Base-by-base conservation (phyloP, 1,284 basidiomycete genomes). In the Malassezia nana region DNA sequence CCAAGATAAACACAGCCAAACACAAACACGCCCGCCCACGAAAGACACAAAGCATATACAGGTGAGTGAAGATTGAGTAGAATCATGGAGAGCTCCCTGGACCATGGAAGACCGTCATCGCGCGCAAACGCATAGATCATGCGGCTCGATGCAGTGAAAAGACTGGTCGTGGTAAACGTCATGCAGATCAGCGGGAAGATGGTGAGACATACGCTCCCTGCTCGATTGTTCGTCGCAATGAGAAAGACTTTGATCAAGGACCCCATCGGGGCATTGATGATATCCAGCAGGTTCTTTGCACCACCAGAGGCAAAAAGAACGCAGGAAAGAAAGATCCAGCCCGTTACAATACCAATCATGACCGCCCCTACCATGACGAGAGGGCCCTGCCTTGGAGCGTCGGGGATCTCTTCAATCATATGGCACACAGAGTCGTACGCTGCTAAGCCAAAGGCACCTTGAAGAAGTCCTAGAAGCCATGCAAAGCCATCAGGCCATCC, bases 91-190 rank as follows among this genome's bases (percentile, higher is more conserved):
- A 84, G 82, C 44, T 78, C 66, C 2, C 51, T 44, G 24, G 80
- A 79, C 62, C 83, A 80, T 1, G 83, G 83, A 1, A 85, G 78
- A 7, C 82, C 84, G 49, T 78, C 76, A 74, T 86, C 85, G 1
- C 83, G 78, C 0, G 84, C 83, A 60, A 86, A 85, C 31, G 81
- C 81, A 76, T 82, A 83, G 1, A 81, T 81, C 65, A 83, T 82
- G 16, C 84, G 79, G 1, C 82, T 84, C 10, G 81, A 79, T 2
- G 81, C 82, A 44, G 82, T 58, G 3, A 65, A 46, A 15, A 66
- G 46, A 1, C 56, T 61, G 2, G 58, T 57, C 1, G 59, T 64
- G 6, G 69, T 64, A 16, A 74, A 72, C 16, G 66, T 68, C 77
- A 78, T 77, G 16, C 66, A 69, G 7, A 49, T 25, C 42, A 78